These are phyloP conservation scores for Agaricus sinodeliciosus DNA, from an alignment of 768 basidiomycete genomes.

Conservation along the genomic window DNA sequence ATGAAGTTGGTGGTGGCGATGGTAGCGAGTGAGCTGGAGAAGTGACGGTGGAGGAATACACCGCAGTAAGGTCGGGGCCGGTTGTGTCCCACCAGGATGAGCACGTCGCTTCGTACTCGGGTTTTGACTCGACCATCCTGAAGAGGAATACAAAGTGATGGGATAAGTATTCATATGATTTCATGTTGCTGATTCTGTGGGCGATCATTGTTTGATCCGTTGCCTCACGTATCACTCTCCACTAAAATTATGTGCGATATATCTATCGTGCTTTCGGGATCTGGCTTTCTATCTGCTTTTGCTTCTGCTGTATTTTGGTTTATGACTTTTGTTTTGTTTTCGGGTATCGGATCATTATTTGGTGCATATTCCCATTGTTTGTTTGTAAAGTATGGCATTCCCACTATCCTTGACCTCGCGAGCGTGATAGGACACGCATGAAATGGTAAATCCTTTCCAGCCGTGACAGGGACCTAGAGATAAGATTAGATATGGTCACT, in stretches of 20 bases:
- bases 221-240: too few species aligned
- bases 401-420: too few species aligned
- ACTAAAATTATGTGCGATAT: neutral
- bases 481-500: neutral
- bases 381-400: neutral
- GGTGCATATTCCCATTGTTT: neutral
- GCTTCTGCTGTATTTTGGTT: neutral
- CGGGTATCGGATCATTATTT: neutral
- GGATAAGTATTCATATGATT: too few species aligned
- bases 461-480: neutral
- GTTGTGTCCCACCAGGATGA: neutral
- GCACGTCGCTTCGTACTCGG: neutral
- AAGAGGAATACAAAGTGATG: too few species aligned
- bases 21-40: slow-evolving; percentile 1
- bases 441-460: neutral
- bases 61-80: too few species aligned
- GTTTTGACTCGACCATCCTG: neutral
- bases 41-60: neutral
- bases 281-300: neutral
- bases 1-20: neutral
- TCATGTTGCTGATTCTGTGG: too few species aligned
- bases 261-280: neutral
- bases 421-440: too few species aligned
- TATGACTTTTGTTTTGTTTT: neutral
- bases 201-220: too few species aligned